Base-by-base conservation (phyloP, 768 basidiomycete species). In the Mycena venus region DNA sequence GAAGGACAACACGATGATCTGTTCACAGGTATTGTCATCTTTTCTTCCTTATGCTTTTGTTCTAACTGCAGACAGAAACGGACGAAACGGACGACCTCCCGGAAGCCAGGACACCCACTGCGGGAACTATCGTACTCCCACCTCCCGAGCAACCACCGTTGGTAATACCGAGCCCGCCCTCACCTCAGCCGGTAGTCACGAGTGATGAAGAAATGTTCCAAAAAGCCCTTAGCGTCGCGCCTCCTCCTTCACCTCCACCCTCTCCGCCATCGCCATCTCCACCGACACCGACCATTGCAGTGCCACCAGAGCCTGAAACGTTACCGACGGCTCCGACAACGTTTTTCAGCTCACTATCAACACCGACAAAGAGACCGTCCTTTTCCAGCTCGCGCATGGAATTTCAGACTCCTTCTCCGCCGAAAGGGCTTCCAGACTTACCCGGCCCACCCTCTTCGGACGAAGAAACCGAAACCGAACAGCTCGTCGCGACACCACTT, bases 381-480 rank as follows among this genome's bases (percentile, higher is more conserved):
- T 84, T 88, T 55, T 83, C 78, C 64, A 81, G 80, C 34, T 85
- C 88, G 12, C 88, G 84, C 71, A 73, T 86, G 17, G 89, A 90
- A 64, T 91, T 91, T 76, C 83, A 87, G 76, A 93, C 91, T 0
- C 93, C 92, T 11, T 90, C 93, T 1, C 92, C 93, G 34, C 90
- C 91, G 1, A 85, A 84, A 49, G 88, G 85, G 55, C 85, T 93
- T 70, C 92, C 93, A 12, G 92, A 92, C 9, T 89, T 94, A 59
- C 93, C 93, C 15, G 91, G 83, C 21, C 92, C 91, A 4, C 92
- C 93, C 3, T 88, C 89, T 12, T 88, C 88, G 17, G 90, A 89
- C 38, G 89, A 91, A 51, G 86, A 80, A 81, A 84, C 44, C 81
- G 84, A 72, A 78, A 80, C 66, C 62, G 82, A 71, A 73, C 72